Evolutionary conservation across 2,329 filamentous ascomycete genomes (phyloP).

Genomic region (Dactylellina drechsleri): DNA sequence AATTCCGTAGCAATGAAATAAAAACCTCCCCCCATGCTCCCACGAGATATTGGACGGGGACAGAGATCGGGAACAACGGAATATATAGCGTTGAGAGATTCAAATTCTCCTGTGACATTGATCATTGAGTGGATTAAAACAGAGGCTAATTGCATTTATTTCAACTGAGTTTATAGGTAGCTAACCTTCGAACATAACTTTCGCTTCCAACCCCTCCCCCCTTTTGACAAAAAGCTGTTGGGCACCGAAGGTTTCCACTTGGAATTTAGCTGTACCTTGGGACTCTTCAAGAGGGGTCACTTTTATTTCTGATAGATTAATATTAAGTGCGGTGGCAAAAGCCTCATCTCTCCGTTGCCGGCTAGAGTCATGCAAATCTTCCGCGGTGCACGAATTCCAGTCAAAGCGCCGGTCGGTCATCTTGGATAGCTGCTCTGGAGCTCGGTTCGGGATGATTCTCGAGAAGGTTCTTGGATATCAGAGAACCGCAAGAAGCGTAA

Average conservation of each 20-base stretch:
- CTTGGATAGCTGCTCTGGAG: no score
- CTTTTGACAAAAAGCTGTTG: constrained; percentile 78
- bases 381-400: no score
- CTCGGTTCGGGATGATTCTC: no score
- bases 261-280: constrained; percentile 75
- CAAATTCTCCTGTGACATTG: constrained; percentile 73
- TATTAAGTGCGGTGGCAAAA: constrained; percentile 65
- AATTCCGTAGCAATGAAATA: constrained; percentile 80
- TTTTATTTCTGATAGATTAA: constrained; percentile 68
- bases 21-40: constrained; percentile 66
- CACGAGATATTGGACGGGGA: constrained; percentile 78
- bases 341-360: constrained; percentile 17
- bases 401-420: no score
- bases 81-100: constrained; percentile 84
- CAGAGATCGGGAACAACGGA: constrained; percentile 77
- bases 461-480: no score
- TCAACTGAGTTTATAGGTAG: neutral
- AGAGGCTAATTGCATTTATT: no score
- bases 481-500: no score
- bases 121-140: no score
- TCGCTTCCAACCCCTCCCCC: constrained; percentile 69
- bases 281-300: constrained; percentile 71
- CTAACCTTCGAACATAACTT: constrained; percentile 75
- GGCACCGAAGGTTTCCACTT: constrained; percentile 65
- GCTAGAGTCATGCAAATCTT: no score